Percentiles rank a stretch among this genome's conserved stretches.
phyloP scores from a whole-genome alignment of 2,329 filamentous ascomycete genomes.

The Alternaria sp. region DNA sequence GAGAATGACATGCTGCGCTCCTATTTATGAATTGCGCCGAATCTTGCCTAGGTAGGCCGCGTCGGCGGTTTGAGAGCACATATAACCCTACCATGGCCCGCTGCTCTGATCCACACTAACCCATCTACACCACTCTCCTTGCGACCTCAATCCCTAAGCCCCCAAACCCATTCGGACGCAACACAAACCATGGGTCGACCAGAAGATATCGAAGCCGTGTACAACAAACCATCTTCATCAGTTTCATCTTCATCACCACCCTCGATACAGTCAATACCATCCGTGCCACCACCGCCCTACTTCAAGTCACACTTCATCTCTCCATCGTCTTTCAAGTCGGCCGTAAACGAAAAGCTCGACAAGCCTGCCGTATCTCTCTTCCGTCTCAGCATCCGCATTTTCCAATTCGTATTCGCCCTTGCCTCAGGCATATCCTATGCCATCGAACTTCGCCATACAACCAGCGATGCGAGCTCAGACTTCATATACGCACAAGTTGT shows the following conservation, averaged over 20 bases:
- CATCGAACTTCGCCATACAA: conserved; percentile 24
- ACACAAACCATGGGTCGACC: not conserved
- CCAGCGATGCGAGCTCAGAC: conserved; percentile 11
- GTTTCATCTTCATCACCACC: not conserved
- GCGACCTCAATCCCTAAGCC: not conserved
- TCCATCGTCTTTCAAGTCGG: conserved; percentile 30
- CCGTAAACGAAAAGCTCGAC: conserved; percentile 29
- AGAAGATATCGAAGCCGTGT: not conserved
- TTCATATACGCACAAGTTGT: conserved; percentile 34
- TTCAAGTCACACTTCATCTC: conserved; percentile 27
- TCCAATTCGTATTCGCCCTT: conserved; percentile 36
- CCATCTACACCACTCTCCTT: not conserved
- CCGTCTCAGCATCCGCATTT: conserved; percentile 27
- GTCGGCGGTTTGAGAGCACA: not conserved
- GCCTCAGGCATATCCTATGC: conserved; percentile 38
- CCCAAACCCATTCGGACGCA: not conserved
- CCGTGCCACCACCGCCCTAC: conserved; percentile 30
- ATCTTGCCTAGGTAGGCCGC: not conserved
- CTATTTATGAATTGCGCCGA: not conserved
- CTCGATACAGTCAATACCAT: conserved; percentile 12
- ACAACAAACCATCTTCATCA: not conserved
- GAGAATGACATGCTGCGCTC: not conserved
- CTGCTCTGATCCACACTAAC: not conserved
- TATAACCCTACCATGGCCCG: not conserved
- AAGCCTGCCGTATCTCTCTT: conserved; percentile 33